A percentile compares a stretch with the other conserved stretches of the same genome.
Conservation (phyloP, 1,139 yeast species). For the Kurtzmaniella quercitrusa region DNA sequence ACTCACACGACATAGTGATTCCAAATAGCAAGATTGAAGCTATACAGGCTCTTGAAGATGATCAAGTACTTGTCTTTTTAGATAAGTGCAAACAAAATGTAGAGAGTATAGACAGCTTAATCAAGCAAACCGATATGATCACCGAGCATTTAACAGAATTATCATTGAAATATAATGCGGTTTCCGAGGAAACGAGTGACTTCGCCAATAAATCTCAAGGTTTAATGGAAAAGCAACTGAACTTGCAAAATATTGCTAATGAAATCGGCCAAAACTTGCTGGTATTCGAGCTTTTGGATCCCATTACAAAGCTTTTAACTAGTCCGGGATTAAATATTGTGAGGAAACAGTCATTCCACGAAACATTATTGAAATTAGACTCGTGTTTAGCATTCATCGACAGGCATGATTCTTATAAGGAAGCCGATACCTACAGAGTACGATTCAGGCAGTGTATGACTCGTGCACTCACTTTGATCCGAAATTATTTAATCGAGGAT, state of each 20-base stretch:
- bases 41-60: slow-evolving; percentile 28
- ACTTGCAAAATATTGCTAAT: slow-evolving; percentile 39
- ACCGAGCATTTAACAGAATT: slow-evolving; percentile 40
- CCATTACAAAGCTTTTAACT: slow-evolving; percentile 64
- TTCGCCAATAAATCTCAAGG: slow-evolving; percentile 58
- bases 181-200: slow-evolving; percentile 56
- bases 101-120: slow-evolving; percentile 31
- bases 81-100: slow-evolving; percentile 34
- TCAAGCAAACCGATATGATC: slow-evolving; percentile 39
- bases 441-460: slow-evolving; percentile 84
- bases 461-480: slow-evolving; percentile 71
- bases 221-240: slow-evolving; percentile 48
- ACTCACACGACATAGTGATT: slow-evolving; percentile 36
- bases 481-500: slow-evolving; percentile 58
- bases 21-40: slow-evolving; percentile 27
- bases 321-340: slow-evolving; percentile 69
- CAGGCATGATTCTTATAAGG: slow-evolving; percentile 52
- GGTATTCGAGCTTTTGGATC: slow-evolving; percentile 68
- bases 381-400: slow-evolving; percentile 37
- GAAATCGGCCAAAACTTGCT: slow-evolving; percentile 52
- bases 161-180: slow-evolving; percentile 49
- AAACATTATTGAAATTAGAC: slow-evolving; percentile 59
- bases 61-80: slow-evolving; percentile 35
- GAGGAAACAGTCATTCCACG: slow-evolving; percentile 49
- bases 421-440: slow-evolving; percentile 64